Base-by-base conservation (phyloP, 2,329 filamentous ascomycete species). In the Truncatella angustata region DNA sequence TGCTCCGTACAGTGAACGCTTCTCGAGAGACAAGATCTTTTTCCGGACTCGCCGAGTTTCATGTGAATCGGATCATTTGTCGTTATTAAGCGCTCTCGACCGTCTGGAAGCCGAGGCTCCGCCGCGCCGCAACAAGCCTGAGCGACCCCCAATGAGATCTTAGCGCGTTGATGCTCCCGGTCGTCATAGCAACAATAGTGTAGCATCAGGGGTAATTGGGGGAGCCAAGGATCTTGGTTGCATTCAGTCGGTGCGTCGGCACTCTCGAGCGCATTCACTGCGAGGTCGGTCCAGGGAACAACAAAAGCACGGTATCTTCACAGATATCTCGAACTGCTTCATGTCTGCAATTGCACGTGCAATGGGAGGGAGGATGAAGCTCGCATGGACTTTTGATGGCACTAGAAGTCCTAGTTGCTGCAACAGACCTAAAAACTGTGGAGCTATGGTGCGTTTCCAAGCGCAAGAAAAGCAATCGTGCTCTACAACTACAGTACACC, bases 131-230 rank as follows among this genome's bases (percentile, higher is more conserved):
- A 60, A 44, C 11, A 24, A 24, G 40, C 40, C 23, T 28, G 28
- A 23, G 37, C 55, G 53, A 52, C 52, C 45, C 45, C 45, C 34
- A 23, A 35, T 11, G 26, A 30, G 54, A 55, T 43, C 39, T 34
- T 55, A 60, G 60, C 56, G 57, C 42, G 54, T 54, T 36, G 36
- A 51, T n/a, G 42, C 51, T 48, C 54, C 51, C 28, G 57, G 60
- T 62, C 58, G 60, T 58, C 60, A 58, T 62, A 40, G 57, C 60
- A 62, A 62, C 60, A 49, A 32, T n/a, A n/a, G n/a, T 20, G 53
- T 58, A 50, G 58, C 43, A 21, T 35, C 20, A 44, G 51, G 50
- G 28, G 28, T 32, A 32, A 32, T 32, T 32, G 7, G 28, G 28
- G 14, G 28, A 32, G 7, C 28, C 7, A 32, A 9, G 28, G 14